Conservation (phyloP, 2,329 filamentous ascomycete genomes). For the Davidsoniella virescens region DNA sequence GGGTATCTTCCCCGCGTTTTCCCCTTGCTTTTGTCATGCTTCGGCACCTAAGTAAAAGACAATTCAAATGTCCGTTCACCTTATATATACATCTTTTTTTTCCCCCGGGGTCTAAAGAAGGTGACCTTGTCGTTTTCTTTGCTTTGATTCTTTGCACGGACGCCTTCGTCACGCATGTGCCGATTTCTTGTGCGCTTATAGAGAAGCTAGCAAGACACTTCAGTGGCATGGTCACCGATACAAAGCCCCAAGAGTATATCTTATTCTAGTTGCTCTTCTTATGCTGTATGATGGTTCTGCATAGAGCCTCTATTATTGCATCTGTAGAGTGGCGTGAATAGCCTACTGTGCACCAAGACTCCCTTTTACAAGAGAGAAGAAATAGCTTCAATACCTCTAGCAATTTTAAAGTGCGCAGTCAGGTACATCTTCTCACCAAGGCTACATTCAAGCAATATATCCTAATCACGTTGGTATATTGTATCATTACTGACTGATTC, state of each 20-base stretch:
- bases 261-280: constrained; percentile 11
- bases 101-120: constrained; percentile 38
- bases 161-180: not conserved
- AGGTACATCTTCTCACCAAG: constrained; percentile 25
- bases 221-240: constrained; percentile 50
- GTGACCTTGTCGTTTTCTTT: constrained; percentile 31
- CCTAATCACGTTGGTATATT: too few relatives aligned
- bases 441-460: too few relatives aligned
- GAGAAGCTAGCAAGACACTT: constrained; percentile 11
- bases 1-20: too few relatives aligned
- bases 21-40: constrained; percentile 4
- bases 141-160: not conserved
- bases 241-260: constrained; percentile 46
- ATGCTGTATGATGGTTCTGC: too few relatives aligned
- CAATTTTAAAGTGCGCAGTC: constrained; percentile 18
- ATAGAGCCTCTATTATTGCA: too few relatives aligned
- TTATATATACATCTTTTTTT: not conserved
- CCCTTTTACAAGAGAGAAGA: too few relatives aligned
- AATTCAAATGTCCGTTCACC: not conserved
- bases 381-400: too few relatives aligned
- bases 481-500: too few relatives aligned
- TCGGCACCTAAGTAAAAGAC: not conserved
- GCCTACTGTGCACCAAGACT: not conserved
- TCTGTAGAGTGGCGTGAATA: too few relatives aligned
- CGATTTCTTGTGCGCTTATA: too few relatives aligned